These are phyloP conservation scores for Nothophaeocryptopus gaeumannii DNA, from an alignment of 2,329 filamentous ascomycete species.

Conservation along the genomic window DNA sequence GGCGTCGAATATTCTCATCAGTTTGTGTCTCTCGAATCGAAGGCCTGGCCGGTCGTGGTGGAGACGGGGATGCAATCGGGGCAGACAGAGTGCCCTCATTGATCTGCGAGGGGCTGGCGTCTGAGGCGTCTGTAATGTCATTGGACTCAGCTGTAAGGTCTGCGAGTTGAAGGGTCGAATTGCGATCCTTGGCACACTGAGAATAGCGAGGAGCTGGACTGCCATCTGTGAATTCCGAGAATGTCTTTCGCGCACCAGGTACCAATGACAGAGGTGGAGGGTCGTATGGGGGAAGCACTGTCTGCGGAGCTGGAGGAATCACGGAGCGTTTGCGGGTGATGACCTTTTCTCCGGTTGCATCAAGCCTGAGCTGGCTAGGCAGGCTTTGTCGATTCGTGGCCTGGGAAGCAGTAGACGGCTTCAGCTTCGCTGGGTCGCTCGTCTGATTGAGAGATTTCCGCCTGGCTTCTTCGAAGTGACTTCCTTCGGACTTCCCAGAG, in stretches of 20 bases:
- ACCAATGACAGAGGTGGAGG: constrained; percentile 8
- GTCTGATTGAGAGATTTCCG: constrained; percentile 14
- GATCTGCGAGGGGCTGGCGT: background rate
- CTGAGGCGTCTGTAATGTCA: constrained; percentile 11
- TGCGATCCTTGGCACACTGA: constrained; percentile 7
- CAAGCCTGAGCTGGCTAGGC: constrained; percentile 2
- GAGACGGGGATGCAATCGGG: constrained; percentile 2
- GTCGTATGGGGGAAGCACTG: background rate
- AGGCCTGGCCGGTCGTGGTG: constrained; percentile 7
- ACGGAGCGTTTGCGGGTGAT: constrained; percentile 25
- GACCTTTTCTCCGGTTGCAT: constrained; percentile 13
- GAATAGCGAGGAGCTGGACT: constrained; percentile 27
- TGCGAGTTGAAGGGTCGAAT: constrained; percentile 18
- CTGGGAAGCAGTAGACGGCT: constrained; percentile 1
- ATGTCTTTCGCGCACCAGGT: constrained; percentile 15
- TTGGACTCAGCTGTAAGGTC: constrained; percentile 5
- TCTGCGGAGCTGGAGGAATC: constrained; percentile 16
- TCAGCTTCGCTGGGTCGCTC: constrained; percentile 1
- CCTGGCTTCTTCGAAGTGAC: constrained; percentile 34
- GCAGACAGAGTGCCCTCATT: background rate
- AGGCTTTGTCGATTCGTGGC: constrained; percentile 3
- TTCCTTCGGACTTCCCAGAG: constrained; percentile 32
- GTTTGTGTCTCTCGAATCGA: constrained; percentile 27
- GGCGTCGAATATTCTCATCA: constrained; percentile 26
- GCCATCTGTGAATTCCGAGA: constrained; percentile 24